phyloP scores from a whole-genome alignment of 2,329 filamentous ascomycete species.

The Aspergillus arachidicola region DNA sequence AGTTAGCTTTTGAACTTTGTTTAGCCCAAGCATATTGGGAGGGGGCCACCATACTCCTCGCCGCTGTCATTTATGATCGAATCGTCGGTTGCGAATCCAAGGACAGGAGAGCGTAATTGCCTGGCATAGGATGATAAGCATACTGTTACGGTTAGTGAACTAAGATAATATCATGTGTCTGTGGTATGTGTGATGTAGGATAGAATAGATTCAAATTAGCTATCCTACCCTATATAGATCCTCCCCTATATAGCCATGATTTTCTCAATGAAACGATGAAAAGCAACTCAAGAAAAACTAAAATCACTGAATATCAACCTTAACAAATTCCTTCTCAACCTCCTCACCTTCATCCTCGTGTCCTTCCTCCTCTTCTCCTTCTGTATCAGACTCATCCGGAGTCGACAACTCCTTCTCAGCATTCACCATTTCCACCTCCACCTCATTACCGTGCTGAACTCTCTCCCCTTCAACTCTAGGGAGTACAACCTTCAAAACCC shows the following conservation, averaged over 20 bases:
- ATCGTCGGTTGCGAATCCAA: too few species aligned
- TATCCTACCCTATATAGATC: not conserved
- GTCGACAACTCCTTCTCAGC: not conserved
- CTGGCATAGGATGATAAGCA: too few species aligned
- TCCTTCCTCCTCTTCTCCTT: not conserved
- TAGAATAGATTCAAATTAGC: not conserved
- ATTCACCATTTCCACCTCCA: not conserved
- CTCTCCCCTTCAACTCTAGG: not conserved
- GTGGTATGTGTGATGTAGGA: not conserved
- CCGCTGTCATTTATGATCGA: too few species aligned
- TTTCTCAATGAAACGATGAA: not conserved
- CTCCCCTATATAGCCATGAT: not conserved
- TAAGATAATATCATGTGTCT: rapidly evolving
- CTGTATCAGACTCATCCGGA: not conserved
- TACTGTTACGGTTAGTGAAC: not conserved
- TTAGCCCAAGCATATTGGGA: too few species aligned
- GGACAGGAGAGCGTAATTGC: too few species aligned
- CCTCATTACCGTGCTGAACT: not conserved
- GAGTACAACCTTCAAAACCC: not conserved
- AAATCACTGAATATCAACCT: not conserved
- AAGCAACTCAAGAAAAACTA: not conserved
- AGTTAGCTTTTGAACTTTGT: too few species aligned
- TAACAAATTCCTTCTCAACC: not conserved
- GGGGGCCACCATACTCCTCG: too few species aligned
- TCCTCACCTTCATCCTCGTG: not conserved